These are phyloP conservation scores for Botrytis hyacinthi DNA, from an alignment of 2,329 filamentous ascomycete species.

Conservation along the genomic window DNA sequence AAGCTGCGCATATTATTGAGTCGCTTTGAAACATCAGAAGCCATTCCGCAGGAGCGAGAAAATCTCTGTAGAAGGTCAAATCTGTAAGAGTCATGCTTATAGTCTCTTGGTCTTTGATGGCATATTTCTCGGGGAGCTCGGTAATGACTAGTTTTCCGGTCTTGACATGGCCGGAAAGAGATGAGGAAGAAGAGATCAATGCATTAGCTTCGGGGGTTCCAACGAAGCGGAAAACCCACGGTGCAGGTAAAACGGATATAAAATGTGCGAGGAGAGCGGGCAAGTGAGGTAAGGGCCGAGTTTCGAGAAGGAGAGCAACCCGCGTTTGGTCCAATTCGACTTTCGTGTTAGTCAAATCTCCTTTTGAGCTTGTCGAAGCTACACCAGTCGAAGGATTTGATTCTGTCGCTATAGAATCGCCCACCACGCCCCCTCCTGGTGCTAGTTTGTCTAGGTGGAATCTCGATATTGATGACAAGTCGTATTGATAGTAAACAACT, in stretches of 20 bases:
- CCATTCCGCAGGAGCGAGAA: constrained; percentile 51
- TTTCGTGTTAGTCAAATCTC: background rate
- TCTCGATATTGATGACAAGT: constrained; percentile 9
- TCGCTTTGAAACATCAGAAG: constrained; percentile 55
- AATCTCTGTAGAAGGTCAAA: constrained; percentile 51
- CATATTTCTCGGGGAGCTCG: constrained; percentile 49
- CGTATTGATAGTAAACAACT: constrained; percentile 1
- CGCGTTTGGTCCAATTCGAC: constrained; percentile 46
- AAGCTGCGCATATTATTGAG: constrained; percentile 55
- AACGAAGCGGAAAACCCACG: constrained; percentile 57
- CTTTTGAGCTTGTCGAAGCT: background rate
- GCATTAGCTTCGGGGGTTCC: constrained; percentile 47
- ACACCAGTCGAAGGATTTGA: background rate
- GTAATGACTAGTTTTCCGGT: constrained; percentile 34
- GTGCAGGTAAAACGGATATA: constrained; percentile 52
- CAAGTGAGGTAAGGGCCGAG: constrained; percentile 48
- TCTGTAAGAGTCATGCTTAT: constrained; percentile 51
- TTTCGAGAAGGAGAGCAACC: constrained; percentile 56
- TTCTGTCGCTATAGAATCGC: background rate
- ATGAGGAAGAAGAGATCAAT: constrained; percentile 44
- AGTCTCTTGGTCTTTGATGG: constrained; percentile 47
- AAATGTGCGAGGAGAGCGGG: constrained; percentile 55
- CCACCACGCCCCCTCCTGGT: background rate
- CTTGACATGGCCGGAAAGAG: constrained; percentile 42
- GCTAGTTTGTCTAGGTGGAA: constrained; percentile 6